phyloP scores from a whole-genome alignment of 306 rosid genomes.

The Crotalaria pallida region DNA sequence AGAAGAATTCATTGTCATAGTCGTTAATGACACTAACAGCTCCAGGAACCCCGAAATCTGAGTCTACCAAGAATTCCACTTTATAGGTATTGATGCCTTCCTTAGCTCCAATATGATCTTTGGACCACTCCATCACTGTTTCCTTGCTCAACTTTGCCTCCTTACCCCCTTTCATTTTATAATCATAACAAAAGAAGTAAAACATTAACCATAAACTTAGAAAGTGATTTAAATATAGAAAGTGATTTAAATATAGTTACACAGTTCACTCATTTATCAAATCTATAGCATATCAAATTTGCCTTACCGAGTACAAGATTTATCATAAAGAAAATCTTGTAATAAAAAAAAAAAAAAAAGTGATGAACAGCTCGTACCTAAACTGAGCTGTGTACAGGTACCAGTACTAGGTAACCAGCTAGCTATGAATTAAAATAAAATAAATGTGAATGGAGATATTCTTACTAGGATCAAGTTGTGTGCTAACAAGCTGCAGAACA shows the following conservation, averaged over 20 bases:
- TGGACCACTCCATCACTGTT: constrained; percentile 21
- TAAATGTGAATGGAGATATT: not conserved
- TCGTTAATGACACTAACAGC: constrained; percentile 26
- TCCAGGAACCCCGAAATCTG: constrained; percentile 44
- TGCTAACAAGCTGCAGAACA: constrained; percentile 43
- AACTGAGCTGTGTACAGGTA: no score
- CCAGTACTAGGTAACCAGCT: no score
- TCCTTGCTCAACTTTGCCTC: constrained; percentile 37
- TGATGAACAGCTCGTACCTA: no score
- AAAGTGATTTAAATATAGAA: no score
- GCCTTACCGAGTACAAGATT: no score
- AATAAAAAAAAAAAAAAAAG: no score
- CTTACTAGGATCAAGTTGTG: constrained; percentile 31
- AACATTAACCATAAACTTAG: not conserved
- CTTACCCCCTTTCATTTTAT: constrained; percentile 17
- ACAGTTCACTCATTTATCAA: no score
- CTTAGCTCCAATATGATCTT: not conserved
- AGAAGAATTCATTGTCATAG: constrained; percentile 30
- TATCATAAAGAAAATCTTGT: no score
- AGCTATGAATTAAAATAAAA: no score
- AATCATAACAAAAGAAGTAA: not conserved
- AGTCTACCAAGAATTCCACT: constrained; percentile 35
- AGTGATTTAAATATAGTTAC: no score
- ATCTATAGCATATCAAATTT: no score
- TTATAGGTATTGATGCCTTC: not conserved